Conservation (phyloP, 2,329 filamentous ascomycete species). For the Pseudomassariella vexata region DNA sequence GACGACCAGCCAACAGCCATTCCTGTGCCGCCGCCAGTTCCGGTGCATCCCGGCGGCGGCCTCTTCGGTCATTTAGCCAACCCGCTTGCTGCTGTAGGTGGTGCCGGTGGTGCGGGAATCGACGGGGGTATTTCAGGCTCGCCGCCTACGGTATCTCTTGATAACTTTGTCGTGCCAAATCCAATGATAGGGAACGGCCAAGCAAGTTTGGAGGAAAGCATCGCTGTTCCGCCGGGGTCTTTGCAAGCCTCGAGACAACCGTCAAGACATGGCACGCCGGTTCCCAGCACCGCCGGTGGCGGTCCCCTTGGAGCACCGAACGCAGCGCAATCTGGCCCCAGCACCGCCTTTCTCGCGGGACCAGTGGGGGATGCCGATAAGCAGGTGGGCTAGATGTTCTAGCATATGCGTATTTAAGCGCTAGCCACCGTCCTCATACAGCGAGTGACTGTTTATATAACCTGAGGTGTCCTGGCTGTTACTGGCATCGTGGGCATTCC, state of each 20-base stretch:
- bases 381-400: slow-evolving; percentile 5
- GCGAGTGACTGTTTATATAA: no score
- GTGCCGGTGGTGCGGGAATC: no score
- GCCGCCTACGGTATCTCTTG: neutral
- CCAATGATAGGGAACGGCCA: neutral
- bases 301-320: neutral
- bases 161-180: neutral
- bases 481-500: no score
- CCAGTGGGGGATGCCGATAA: neutral
- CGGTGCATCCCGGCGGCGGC: neutral
- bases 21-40: slow-evolving; percentile 16
- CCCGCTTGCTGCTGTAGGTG: neutral
- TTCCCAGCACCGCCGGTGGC: slow-evolving; percentile 5
- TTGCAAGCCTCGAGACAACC: neutral
- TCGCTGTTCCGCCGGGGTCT: neutral
- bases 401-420: no score
- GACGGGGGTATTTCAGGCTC: no score
- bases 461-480: no score
- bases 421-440: no score
- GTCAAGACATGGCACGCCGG: neutral
- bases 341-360: slow-evolving; percentile 3
- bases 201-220: neutral
- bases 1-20: slow-evolving; percentile 13
- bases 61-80: neutral
- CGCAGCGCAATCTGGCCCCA: neutral